These are phyloP conservation scores for Suillus brevipes DNA, from an alignment of 768 basidiomycete species.

Conservation along the genomic window DNA sequence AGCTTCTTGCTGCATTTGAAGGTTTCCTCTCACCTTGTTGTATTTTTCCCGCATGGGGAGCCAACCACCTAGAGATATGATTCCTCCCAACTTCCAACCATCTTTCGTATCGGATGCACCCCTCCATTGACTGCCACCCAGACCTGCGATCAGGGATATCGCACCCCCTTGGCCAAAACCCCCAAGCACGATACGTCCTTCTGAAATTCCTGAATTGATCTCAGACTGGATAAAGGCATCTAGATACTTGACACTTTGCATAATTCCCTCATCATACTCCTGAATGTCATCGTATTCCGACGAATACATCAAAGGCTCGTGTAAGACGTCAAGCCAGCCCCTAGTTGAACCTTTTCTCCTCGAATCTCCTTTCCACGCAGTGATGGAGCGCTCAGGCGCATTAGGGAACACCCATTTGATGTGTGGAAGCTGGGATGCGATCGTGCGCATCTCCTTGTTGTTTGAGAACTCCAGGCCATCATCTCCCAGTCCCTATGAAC, in stretches of 20 bases:
- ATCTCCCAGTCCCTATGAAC: slow-evolving; percentile 66
- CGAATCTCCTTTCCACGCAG: slow-evolving; percentile 68
- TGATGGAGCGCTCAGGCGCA: slow-evolving; percentile 49
- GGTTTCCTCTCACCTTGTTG: slow-evolving; percentile 47
- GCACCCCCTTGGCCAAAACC: slow-evolving; percentile 85
- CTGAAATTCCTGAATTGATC: slow-evolving; percentile 63
- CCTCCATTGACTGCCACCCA: slow-evolving; percentile 42
- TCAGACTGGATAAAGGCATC: slow-evolving; percentile 69
- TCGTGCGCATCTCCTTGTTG: slow-evolving; percentile 4
- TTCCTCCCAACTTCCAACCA: slow-evolving; percentile 63
- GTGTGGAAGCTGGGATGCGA: slow-evolving; percentile 49
- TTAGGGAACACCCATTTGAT: slow-evolving; percentile 89
- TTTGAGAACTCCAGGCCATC: slow-evolving; percentile 63
- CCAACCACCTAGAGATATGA: slow-evolving; percentile 74
- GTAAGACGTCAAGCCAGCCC: slow-evolving; percentile 70
- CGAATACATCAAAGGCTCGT: slow-evolving; percentile 27
- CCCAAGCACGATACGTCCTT: slow-evolving; percentile 72
- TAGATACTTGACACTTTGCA: slow-evolving; percentile 54
- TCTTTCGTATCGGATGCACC: slow-evolving; percentile 14
- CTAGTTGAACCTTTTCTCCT: background rate
- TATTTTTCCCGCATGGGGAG: slow-evolving; percentile 64
- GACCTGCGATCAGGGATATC: slow-evolving; percentile 67
- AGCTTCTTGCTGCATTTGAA: background rate
- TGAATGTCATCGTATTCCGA: slow-evolving; percentile 51
- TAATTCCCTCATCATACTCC: slow-evolving; percentile 67